A percentile compares a stretch with the other conserved stretches of the same genome.
These are phyloP conservation scores for Beverwykella pulmonaria DNA, from an alignment of 495 filamentous ascomycete species.

Conservation along the genomic window DNA sequence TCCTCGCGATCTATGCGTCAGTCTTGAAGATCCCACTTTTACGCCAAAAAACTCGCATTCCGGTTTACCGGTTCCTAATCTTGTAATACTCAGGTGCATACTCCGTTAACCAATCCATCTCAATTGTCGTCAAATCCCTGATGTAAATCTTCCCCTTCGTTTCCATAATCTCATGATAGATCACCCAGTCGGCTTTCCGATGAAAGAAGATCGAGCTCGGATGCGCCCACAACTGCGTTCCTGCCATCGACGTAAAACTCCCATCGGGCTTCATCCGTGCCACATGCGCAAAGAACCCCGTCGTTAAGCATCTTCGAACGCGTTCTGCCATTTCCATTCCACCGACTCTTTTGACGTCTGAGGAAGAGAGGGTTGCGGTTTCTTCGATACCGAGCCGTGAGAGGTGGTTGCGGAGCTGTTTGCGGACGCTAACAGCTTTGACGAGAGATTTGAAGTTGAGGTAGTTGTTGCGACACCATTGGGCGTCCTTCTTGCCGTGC, in stretches of 20 bases:
- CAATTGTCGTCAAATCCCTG: constrained; percentile 86
- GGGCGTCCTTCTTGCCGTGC: constrained; percentile 78
- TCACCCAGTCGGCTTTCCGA: constrained; percentile 95
- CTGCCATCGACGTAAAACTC: constrained; percentile 79
- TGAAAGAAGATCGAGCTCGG: constrained; percentile 97
- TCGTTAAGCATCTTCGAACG: constrained; percentile 83
- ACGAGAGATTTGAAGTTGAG: constrained; percentile 83
- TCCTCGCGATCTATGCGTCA: no score
- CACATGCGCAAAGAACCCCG: constrained; percentile 93
- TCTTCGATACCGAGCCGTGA: constrained; percentile 79
- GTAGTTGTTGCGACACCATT: constrained; percentile 84
- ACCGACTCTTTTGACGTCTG: constrained; percentile 42
- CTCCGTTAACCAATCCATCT: constrained; percentile 87
- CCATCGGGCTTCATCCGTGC: constrained; percentile 96
- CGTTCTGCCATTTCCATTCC: constrained; percentile 62
- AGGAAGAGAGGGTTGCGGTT: constrained; percentile 44
- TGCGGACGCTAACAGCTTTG: constrained; percentile 82
- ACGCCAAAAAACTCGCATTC: no score
- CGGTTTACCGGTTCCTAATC: constrained; percentile 23
- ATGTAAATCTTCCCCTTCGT: constrained; percentile 89
- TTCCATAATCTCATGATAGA: constrained; percentile 95
- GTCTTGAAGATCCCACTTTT: no score
- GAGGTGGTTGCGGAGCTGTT: constrained; percentile 82
- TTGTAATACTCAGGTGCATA: constrained; percentile 86
- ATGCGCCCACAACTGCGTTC: constrained; percentile 78